Evolutionary conservation across 176 grass and related monocot genomes (phyloP).

Genomic region (Secale cereale): DNA sequence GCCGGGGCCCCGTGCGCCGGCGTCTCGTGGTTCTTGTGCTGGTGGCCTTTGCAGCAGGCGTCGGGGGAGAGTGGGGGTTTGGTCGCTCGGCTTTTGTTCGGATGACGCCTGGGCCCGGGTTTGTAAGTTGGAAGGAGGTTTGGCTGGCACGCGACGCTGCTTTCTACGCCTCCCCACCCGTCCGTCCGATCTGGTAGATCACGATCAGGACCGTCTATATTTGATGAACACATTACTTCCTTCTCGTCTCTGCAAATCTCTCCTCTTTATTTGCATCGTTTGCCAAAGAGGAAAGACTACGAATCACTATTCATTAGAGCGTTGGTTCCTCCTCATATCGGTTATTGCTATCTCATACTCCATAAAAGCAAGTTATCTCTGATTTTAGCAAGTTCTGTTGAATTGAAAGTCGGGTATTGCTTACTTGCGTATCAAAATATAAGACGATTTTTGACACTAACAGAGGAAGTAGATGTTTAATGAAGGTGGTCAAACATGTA

Average conservation of each 20-base stretch:
- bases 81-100: slow-evolving; percentile 4
- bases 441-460: no score
- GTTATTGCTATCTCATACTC: no score
- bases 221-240: neutral
- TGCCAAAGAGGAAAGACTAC: no score
- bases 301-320: no score
- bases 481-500: neutral
- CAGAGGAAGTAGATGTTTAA: neutral
- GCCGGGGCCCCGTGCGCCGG: neutral
- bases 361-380: no score
- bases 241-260: no score
- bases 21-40: neutral
- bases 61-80: slow-evolving; percentile 22
- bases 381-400: no score
- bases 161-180: neutral
- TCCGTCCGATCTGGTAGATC: neutral
- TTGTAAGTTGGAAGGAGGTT: neutral
- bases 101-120: slow-evolving; percentile 11
- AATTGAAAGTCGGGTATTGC: no score
- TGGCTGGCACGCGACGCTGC: neutral
- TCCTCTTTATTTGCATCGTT: no score
- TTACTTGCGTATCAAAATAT: no score
- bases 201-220: neutral
- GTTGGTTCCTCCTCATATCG: no score
- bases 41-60: neutral